Evolutionary conservation across 495 filamentous ascomycete genomes (phyloP), one percentile per base, ranked within the genome.

Genomic region (Pyronema domesticum): DNA sequence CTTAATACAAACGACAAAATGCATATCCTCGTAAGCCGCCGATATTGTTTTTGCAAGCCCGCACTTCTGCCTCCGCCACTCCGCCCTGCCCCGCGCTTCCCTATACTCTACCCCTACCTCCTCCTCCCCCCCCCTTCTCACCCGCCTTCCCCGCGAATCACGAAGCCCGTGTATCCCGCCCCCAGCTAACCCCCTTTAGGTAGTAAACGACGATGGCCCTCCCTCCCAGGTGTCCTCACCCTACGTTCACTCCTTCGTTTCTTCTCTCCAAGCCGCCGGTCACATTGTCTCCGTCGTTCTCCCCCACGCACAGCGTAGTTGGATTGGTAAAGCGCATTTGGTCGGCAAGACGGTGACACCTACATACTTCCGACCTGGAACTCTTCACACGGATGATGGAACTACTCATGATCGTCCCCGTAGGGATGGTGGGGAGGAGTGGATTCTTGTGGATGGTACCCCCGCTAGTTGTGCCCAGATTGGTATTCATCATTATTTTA

Each of bases 301-400:
- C 3, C 91, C 91, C 0, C 81, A 95, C 68, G 80, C 80, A 8
- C 91, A 98, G 69, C 82, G 89, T 46, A 93, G 86, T 51, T 98
- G 91, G 91, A 95, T 98, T 60, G 87, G 88, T 54, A 98, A 98
- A 72, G 91, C 91, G 17, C 89, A 96, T 65, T 80, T 95, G 43
- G 81, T 94, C 57, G 86, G 86, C 53, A 80, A 85, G 60, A 81
- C 82, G 15, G 77, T 94, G 40, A 85, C 82, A 55, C 86, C 89
- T 3, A 80, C 80, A n/a, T 94, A 94, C 69, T 98, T 89, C 73
- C 83, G 85, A 72, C 74, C 78, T 8, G 72, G 76, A 51, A 73
- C 80, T 0, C 67, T 82, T 3, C 76, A 78, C 60, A 64, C 74
- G 55, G 80, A 83, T 62, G 75, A 83, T 58, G 85, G 85, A 35